A percentile compares a stretch with the other conserved stretches of the same genome.
Conservation (phyloP, 2,329 filamentous ascomycete species). For the Nigrograna mackinnonii region DNA sequence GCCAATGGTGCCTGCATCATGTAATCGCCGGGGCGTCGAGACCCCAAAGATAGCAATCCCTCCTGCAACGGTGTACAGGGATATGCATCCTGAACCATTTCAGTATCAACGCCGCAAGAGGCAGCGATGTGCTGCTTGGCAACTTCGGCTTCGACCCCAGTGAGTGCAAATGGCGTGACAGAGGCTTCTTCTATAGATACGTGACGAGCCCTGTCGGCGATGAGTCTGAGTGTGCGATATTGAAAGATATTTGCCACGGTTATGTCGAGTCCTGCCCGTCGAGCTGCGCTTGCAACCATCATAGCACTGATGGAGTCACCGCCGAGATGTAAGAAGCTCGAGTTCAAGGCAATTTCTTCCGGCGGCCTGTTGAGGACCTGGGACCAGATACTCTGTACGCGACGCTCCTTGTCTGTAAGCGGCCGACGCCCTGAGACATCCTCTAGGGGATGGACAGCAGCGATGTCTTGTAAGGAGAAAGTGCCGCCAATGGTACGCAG, state of each 20-base stretch:
- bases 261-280: too few relatives aligned
- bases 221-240: not conserved
- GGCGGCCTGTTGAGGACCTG: constrained; percentile 25
- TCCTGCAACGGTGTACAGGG: constrained; percentile 60
- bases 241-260: not conserved
- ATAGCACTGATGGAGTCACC: constrained; percentile 18
- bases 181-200: not conserved
- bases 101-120: not conserved
- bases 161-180: not conserved
- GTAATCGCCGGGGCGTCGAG: constrained; percentile 56
- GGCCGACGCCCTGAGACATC: not conserved
- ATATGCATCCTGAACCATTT: constrained; percentile 53
- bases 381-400: not conserved
- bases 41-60: constrained; percentile 57
- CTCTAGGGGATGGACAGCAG: too few relatives aligned
- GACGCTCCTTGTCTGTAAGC: not conserved
- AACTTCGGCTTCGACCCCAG: not conserved
- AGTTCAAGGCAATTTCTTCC: constrained; percentile 20
- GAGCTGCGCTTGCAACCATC: too few relatives aligned
- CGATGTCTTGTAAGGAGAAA: not conserved
- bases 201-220: not conserved
- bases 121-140: not conserved
- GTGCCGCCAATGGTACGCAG: constrained; percentile 8
- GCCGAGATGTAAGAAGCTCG: constrained; percentile 12
- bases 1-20: constrained; percentile 50